A percentile compares a stretch with the other conserved stretches of the same genome.
phyloP scores from a whole-genome alignment of 805 yeast genomes.

The Candida gorgasii region DNA sequence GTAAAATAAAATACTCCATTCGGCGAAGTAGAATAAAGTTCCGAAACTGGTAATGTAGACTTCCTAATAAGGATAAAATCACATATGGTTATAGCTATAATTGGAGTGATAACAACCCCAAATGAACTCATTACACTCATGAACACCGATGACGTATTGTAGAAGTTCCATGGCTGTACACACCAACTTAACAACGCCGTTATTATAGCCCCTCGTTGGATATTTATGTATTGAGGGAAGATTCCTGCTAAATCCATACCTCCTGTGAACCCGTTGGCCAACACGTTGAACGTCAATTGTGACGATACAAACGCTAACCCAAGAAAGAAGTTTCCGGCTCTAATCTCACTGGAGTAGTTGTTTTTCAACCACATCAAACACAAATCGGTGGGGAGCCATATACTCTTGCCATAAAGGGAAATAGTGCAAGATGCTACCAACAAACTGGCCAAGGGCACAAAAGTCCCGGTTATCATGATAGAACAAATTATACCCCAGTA shows the following conservation, averaged over 20 bases:
- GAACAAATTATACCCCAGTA: slow-evolving; percentile 30
- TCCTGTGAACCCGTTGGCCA: slow-evolving; percentile 55
- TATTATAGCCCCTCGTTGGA: slow-evolving; percentile 44
- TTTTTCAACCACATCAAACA: slow-evolving; percentile 41
- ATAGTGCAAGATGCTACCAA: slow-evolving; percentile 45
- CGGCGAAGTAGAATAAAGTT: slow-evolving; percentile 34
- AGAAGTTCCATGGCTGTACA: slow-evolving; percentile 24
- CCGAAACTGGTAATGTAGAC: slow-evolving; percentile 38
- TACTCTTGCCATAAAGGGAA: slow-evolving; percentile 33
- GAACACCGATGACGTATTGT: slow-evolving; percentile 19
- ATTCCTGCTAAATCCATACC: slow-evolving; percentile 54
- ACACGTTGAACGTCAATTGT: slow-evolving; percentile 35
- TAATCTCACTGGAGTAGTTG: slow-evolving; percentile 34
- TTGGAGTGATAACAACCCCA: slow-evolving; percentile 20
- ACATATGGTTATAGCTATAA: slow-evolving; percentile 28
- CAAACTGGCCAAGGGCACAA: slow-evolving; percentile 49
- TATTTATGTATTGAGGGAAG: slow-evolving; percentile 44
- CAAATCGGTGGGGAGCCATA: slow-evolving; percentile 51
- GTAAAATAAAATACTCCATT: slow-evolving; percentile 43
- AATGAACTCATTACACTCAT: slow-evolving; percentile 21
- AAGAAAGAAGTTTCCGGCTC: slow-evolving; percentile 52
- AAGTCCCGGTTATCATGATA: slow-evolving; percentile 38
- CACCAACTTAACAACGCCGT: slow-evolving; percentile 23
- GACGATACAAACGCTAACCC: slow-evolving; percentile 30
- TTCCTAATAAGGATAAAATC: slow-evolving; percentile 42